A percentile compares a stretch with the other conserved stretches of the same genome.
Conservation (phyloP, 2,329 filamentous ascomycete species). For the Xylaria sp. region DNA sequence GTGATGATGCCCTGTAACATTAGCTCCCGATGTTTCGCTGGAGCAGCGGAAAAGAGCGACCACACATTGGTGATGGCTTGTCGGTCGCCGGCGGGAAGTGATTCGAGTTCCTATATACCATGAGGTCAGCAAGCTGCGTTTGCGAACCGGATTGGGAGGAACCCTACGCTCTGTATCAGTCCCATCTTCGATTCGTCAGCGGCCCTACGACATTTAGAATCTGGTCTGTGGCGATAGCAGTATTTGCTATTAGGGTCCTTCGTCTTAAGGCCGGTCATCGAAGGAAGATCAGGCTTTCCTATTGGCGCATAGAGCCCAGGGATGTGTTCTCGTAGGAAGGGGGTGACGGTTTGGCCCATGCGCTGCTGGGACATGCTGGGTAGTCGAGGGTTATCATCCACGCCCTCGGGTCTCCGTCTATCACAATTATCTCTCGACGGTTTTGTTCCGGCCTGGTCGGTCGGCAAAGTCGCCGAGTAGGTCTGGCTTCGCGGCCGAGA, state of each 20-base stretch:
- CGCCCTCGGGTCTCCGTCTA: constrained; percentile 53
- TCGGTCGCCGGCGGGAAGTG: constrained; percentile 80
- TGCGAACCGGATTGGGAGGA: constrained; percentile 34
- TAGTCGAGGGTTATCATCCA: constrained; percentile 52
- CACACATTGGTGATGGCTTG: constrained; percentile 97
- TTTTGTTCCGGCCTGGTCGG: constrained; percentile 28
- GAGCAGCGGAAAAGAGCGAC: constrained; percentile 95
- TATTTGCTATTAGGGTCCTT: constrained; percentile 79
- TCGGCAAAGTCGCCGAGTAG: constrained; percentile 14
- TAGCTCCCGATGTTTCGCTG: constrained; percentile 88
- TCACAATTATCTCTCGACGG: constrained; percentile 52
- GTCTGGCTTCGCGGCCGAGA: constrained; percentile 21
- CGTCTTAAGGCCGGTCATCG: constrained; percentile 42
- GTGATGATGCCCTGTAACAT: constrained; percentile 97
- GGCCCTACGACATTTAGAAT: constrained; percentile 89
- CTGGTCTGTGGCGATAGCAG: constrained; percentile 93
- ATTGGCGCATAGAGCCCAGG: constrained; percentile 84
- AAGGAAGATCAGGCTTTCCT: constrained; percentile 57
- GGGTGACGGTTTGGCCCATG: constrained; percentile 77
- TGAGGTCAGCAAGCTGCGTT: constrained; percentile 7
- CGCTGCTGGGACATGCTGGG: constrained; percentile 66
- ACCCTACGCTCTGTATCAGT: constrained; percentile 76
- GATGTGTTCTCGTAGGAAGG: constrained; percentile 89
- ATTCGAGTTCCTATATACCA: constrained; percentile 70
- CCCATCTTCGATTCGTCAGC: constrained; percentile 97